Evolutionary conservation across 2,329 filamentous ascomycete species (phyloP), one percentile per base, ranked within the genome.

Genomic region (Sarocladium brachiariae): DNA sequence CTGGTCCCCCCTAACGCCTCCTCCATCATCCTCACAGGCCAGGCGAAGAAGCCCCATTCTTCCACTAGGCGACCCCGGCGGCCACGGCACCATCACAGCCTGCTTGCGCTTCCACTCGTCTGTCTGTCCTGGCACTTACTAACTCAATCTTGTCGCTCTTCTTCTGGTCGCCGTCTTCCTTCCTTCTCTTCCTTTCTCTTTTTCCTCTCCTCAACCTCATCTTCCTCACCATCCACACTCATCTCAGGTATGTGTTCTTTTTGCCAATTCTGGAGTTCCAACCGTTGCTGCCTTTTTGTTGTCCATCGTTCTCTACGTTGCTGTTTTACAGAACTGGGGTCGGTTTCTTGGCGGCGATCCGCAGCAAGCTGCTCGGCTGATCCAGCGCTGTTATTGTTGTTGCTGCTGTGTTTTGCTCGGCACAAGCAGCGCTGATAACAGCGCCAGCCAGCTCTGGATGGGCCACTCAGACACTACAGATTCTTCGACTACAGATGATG

Each of bases 141-240:
- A 27, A 18, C 11, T 27, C 11, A n/a, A n/a, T 10, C 23, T 35
- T 37, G 45, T 24, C 25, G 45, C 23, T 47, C 43, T n/a, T 31
- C 23, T 45, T 23, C 18, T 27, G 13, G 11, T n/a, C 24, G 43
- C 45, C 27, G 43, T 41, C 23, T 43, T 37, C 16, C 48, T 48
- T 31, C 41, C 34, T 48, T 41, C 41, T 27, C 49, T 34, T 51
- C 30, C 25, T 49, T 35, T 52, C 49, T 50, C 46, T 35, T 30
- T 35, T 23, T 39, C 49, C 56, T 43, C 48, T 50, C 34, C 48
- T 51, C 46, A 45, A 46, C 47, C 21, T 27, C 34, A 33, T 37
- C 31, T n/a, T 50, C 39, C 33, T 25, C 38, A 18, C 25, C 23
- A 25, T 25, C 46, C 19, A 34, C 47, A 39, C 51, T 49, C 43